Evolutionary conservation across 2,329 filamentous ascomycete species (phyloP).

Genomic region (Fusarium sp.): DNA sequence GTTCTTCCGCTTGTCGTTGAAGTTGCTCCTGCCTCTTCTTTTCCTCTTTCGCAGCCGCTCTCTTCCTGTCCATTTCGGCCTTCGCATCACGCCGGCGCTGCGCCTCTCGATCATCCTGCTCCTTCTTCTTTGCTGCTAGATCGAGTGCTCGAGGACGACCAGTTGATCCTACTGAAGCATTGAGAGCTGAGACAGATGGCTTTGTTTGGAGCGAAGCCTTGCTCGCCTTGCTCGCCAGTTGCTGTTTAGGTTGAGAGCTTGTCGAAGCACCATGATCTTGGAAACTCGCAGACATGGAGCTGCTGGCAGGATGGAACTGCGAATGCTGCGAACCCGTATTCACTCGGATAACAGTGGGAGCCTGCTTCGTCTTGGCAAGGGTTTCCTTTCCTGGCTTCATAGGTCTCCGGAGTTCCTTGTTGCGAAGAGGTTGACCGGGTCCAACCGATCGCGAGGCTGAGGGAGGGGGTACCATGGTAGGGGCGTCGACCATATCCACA

Average conservation of each 20-base stretch:
- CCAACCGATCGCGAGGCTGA: constrained; percentile 66
- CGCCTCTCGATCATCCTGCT: constrained; percentile 84
- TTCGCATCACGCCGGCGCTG: constrained; percentile 86
- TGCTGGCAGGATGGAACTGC: constrained; percentile 70
- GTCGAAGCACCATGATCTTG: constrained; percentile 58
- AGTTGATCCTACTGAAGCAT: constrained; percentile 65
- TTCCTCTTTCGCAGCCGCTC: constrained; percentile 74
- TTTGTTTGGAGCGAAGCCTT: constrained; percentile 73
- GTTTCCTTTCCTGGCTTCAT: constrained; percentile 72
- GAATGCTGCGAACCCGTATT: constrained; percentile 73
- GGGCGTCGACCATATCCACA: constrained; percentile 68
- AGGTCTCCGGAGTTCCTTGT: constrained; percentile 68
- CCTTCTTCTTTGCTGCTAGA: constrained; percentile 82
- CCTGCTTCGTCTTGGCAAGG: constrained; percentile 70
- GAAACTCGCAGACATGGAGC: constrained; percentile 66
- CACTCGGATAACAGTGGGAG: constrained; percentile 77
- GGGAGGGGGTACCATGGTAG: constrained; percentile 69
- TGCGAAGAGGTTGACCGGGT: constrained; percentile 61
- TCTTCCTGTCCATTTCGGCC: constrained; percentile 82
- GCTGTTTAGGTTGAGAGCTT: constrained; percentile 55
- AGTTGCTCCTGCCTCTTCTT: constrained; percentile 70
- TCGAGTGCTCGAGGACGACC: constrained; percentile 78
- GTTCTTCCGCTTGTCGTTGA: constrained; percentile 70
- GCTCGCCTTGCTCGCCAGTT: constrained; percentile 73
- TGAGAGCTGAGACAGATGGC: constrained; percentile 69